Conservation (phyloP, 2,329 filamentous ascomycete species). For the Sclerotinia sclerotiorum region DNA sequence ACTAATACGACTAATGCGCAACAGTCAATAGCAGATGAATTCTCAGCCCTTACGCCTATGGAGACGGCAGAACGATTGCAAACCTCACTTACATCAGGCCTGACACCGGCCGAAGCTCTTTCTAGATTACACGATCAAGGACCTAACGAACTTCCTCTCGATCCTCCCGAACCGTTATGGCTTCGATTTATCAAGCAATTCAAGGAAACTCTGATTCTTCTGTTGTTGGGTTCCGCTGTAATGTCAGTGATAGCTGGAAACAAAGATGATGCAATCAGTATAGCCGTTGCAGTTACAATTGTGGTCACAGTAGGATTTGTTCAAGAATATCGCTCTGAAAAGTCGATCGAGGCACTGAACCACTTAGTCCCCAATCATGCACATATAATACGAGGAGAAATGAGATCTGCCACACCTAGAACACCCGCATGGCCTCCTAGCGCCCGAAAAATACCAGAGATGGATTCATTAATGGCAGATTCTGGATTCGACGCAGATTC, state of each 20-base stretch:
- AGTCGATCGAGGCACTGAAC: constrained; percentile 92
- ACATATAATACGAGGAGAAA: constrained; percentile 72
- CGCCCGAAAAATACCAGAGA: constrained; percentile 32
- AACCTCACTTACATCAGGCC: constrained; percentile 80
- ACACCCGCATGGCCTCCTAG: constrained; percentile 51
- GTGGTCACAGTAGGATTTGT: constrained; percentile 95
- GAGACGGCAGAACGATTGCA: constrained; percentile 75
- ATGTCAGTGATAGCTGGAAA: constrained; percentile 92
- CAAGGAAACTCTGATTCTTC: constrained; percentile 88
- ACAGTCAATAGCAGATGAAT: constrained; percentile 54
- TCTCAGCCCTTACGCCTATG: constrained; percentile 67
- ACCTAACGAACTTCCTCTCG: constrained; percentile 91
- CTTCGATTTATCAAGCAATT: constrained; percentile 95
- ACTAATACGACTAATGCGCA: constrained; percentile 25
- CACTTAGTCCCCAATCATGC: constrained; percentile 94
- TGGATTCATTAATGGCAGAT: constrained; percentile 32
- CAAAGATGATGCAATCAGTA: constrained; percentile 91
- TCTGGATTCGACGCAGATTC: constrained; percentile 47
- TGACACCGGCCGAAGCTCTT: constrained; percentile 78
- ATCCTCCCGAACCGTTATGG: constrained; percentile 92
- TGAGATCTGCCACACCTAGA: constrained; percentile 30
- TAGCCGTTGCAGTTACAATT: constrained; percentile 93
- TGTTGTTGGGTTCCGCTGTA: constrained; percentile 84
- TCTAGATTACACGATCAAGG: constrained; percentile 78
- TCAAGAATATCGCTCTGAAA: constrained; percentile 96